Evolutionary conservation across 306 rosid genomes (phyloP).

Genomic region (Clitoria ternatea): DNA sequence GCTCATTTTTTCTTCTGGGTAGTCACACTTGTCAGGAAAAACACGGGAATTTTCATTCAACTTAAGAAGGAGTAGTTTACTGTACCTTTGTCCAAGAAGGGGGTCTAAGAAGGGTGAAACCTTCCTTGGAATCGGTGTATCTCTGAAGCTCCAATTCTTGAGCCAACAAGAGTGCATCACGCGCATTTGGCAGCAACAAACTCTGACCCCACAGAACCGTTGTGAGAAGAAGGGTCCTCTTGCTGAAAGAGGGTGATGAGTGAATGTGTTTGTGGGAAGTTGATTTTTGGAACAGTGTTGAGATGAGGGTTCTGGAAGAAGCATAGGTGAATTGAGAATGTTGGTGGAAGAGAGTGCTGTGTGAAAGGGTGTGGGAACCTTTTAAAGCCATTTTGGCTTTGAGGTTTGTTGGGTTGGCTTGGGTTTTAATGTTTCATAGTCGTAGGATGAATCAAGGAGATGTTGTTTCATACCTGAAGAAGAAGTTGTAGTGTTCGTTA

Average conservation of each 20-base stretch:
- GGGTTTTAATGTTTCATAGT: background rate
- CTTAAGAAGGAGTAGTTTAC: background rate
- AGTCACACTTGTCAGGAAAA: background rate
- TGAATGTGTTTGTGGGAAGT: constrained; percentile 3
- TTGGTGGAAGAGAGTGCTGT: constrained; percentile 17
- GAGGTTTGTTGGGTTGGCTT: background rate
- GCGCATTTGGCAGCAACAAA: constrained; percentile 25
- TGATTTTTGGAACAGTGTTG: constrained; percentile 25
- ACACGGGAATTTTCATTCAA: background rate
- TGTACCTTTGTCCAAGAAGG: constrained; percentile 79
- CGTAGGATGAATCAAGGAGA: background rate
- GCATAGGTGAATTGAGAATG: background rate
- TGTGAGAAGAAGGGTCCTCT: constrained; percentile 44
- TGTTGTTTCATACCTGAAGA: too few relatives aligned
- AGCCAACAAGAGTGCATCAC: constrained; percentile 42
- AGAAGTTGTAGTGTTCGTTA: background rate
- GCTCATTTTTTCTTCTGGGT: background rate
- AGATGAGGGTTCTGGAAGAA: constrained; percentile 25
- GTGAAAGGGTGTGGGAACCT: constrained; percentile 17
- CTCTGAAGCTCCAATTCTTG: constrained; percentile 65
- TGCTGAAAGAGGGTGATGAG: constrained; percentile 25
- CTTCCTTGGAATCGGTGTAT: constrained; percentile 68
- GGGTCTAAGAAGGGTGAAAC: constrained; percentile 87
- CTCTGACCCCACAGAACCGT: constrained; percentile 30
- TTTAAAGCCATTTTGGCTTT: constrained; percentile 27